Percentiles rank a stretch among this genome's conserved stretches.
phyloP scores from a whole-genome alignment of 306 rosid genomes.

The Potentilla sterilis region DNA sequence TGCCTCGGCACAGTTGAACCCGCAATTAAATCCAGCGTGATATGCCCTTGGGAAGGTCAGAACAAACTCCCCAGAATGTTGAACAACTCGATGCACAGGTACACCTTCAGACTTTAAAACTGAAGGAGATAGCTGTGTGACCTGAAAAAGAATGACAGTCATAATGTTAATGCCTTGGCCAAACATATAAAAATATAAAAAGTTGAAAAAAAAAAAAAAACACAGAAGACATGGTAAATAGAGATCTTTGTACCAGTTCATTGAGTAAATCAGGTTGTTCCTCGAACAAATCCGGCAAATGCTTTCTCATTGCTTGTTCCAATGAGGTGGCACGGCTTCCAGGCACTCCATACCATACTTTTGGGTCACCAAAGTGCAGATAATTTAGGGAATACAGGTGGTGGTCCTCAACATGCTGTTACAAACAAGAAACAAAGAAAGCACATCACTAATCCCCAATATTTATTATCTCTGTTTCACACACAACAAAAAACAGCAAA shows the following conservation, averaged over 20 bases:
- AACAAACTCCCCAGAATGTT: slow-evolving; percentile 83
- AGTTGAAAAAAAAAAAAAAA: background rate
- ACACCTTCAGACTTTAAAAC: slow-evolving; percentile 88
- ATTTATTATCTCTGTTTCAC: background rate
- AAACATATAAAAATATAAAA: background rate
- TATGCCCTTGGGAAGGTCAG: slow-evolving; percentile 98
- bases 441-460: slow-evolving; percentile 20
- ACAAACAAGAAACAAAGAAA: slow-evolving; percentile 23
- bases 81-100: slow-evolving; percentile 74
- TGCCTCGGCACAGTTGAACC: slow-evolving; percentile 99
- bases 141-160: slow-evolving; percentile 50
- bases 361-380: slow-evolving; percentile 90
- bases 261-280: slow-evolving; percentile 92
- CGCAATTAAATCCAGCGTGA: slow-evolving; percentile 93
- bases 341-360: slow-evolving; percentile 95
- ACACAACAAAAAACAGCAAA: background rate
- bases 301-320: slow-evolving; percentile 79
- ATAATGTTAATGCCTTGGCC: slow-evolving; percentile 16
- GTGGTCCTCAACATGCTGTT: slow-evolving; percentile 98
- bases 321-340: slow-evolving; percentile 67
- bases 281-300: slow-evolving; percentile 82
- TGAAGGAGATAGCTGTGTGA: slow-evolving; percentile 94
- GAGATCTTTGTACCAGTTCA: slow-evolving; percentile 61
- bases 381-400: slow-evolving; percentile 92
- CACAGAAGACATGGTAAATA: background rate